A percentile compares a stretch with the other conserved stretches of the same genome.
Evolutionary conservation across 352 stramenopile genomes (phyloP).

Genomic region (Detonula confervacea): DNA sequence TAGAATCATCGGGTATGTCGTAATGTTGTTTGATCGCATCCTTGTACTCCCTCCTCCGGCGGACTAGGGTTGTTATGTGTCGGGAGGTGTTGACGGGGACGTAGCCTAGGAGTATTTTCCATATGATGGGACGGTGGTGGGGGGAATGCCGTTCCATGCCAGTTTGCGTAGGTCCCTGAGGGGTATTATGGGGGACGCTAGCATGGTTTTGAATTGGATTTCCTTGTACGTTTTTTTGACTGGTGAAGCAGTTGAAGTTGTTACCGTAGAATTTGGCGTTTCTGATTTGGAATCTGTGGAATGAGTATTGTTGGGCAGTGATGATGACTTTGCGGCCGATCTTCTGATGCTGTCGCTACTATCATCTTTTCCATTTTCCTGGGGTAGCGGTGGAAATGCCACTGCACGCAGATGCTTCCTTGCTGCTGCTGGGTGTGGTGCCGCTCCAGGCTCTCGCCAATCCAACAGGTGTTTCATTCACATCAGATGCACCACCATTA

Average conservation of each 20-base stretch:
- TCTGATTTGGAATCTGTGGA: not conserved
- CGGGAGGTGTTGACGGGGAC: slow-evolving; percentile 94
- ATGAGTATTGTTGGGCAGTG: not conserved
- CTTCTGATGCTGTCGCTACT: slow-evolving; percentile 20
- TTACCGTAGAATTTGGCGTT: not conserved
- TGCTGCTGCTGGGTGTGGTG: slow-evolving; percentile 9
- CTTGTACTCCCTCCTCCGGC: slow-evolving; percentile 96
- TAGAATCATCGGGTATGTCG: slow-evolving; percentile 94
- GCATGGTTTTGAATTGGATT: slow-evolving; percentile 68
- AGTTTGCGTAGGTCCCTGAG: slow-evolving; percentile 70
- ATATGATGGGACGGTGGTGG: slow-evolving; percentile 81
- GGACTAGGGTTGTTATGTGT: slow-evolving; percentile 89
- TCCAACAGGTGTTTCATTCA: not conserved
- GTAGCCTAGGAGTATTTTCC: slow-evolving; percentile 97
- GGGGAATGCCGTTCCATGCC: slow-evolving; percentile 80
- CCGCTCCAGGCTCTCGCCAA: too few species aligned
- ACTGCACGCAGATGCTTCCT: slow-evolving; percentile 42
- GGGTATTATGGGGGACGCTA: slow-evolving; percentile 47
- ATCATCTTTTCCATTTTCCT: slow-evolving; percentile 27
- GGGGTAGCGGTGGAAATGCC: slow-evolving; percentile 44
- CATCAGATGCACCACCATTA: not conserved
- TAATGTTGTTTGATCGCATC: slow-evolving; percentile 95
- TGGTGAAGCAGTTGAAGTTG: not conserved
- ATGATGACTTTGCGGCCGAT: slow-evolving; percentile 1
- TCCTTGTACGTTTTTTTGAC: slow-evolving; percentile 66